Conservation (phyloP, 352 stramenopile genomes). For the Peronospora tabacina region DNA sequence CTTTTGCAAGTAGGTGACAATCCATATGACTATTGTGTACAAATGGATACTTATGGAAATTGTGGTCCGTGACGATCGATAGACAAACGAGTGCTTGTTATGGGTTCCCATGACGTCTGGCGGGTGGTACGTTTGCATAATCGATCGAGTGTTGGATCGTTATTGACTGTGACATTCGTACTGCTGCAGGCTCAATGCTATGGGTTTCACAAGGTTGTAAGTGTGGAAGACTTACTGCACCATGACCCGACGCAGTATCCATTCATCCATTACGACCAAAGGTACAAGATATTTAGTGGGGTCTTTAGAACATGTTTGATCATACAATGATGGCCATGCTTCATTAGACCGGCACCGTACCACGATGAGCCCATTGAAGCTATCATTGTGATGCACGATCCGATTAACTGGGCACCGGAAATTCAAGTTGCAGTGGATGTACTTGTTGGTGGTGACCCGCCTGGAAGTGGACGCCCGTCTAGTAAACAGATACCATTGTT, state of each 20-base stretch:
- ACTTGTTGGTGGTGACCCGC: constrained; percentile 74
- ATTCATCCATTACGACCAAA: constrained; percentile 64
- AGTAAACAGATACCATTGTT: constrained; percentile 73
- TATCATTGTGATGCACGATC: constrained; percentile 88
- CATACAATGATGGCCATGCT: background rate
- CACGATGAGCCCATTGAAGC: constrained; percentile 70
- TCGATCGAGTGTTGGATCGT: background rate
- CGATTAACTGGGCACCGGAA: constrained; percentile 83
- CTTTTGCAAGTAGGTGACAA: constrained; percentile 40
- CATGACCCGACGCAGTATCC: constrained; percentile 75
- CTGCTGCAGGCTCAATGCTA: constrained; percentile 44
- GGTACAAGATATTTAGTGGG: constrained; percentile 19
- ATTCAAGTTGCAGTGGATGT: constrained; percentile 86
- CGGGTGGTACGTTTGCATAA: constrained; percentile 45
- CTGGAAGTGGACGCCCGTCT: constrained; percentile 40
- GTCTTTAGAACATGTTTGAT: background rate
- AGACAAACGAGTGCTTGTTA: constrained; percentile 81
- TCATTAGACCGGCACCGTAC: constrained; percentile 37
- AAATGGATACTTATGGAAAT: background rate
- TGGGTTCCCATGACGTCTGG: constrained; percentile 80
- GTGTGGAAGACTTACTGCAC: constrained; percentile 57
- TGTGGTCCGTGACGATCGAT: background rate
- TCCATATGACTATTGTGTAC: background rate
- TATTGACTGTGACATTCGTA: background rate
- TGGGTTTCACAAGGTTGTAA: constrained; percentile 79